These are phyloP conservation scores for Leucoagaricus sp. DNA, from an alignment of 1,284 basidiomycete species.

Conservation along the genomic window DNA sequence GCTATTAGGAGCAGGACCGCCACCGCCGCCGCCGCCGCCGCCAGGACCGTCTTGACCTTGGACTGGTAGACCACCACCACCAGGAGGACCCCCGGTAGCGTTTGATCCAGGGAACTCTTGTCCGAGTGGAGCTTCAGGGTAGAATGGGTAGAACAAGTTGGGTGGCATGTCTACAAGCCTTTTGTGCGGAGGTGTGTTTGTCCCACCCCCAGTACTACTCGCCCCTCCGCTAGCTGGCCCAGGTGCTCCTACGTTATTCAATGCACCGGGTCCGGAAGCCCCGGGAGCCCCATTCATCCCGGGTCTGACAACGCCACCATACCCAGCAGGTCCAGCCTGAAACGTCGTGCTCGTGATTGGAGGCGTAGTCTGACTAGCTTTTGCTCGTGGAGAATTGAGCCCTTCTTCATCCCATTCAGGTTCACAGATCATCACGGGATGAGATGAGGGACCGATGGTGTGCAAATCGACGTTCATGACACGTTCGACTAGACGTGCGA, in stretches of 20 bases:
- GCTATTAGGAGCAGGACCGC: not conserved
- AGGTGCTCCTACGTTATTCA: constrained; percentile 22
- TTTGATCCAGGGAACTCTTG: too few relatives aligned
- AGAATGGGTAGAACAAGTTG: constrained; percentile 74
- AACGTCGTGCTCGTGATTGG: constrained; percentile 37
- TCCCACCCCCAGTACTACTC: constrained; percentile 30
- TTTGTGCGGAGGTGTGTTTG: constrained; percentile 42
- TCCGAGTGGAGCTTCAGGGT: constrained; percentile 55
- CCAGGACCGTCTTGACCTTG: too few relatives aligned
- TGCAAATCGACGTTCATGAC: constrained; percentile 71
- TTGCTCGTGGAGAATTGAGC: constrained; percentile 30
- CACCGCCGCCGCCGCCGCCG: not conserved
- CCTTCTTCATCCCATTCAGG: constrained; percentile 66
- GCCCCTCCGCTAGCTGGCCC: constrained; percentile 24
- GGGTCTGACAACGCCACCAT: constrained; percentile 36
- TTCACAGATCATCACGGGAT: constrained; percentile 63
- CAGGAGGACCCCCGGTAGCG: too few relatives aligned
- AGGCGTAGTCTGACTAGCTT: constrained; percentile 48
- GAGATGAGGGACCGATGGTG: constrained; percentile 48
- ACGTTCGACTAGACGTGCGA: constrained; percentile 74
- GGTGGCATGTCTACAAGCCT: constrained; percentile 64
- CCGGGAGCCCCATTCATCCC: constrained; percentile 24
- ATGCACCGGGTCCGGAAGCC: too few relatives aligned
- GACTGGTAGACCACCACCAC: too few relatives aligned
- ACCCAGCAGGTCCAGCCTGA: constrained; percentile 25